Evolutionary conservation across 192 early-diverging fungal genomes (phyloP).

Genomic region (Martensiomyces pterosporus): DNA sequence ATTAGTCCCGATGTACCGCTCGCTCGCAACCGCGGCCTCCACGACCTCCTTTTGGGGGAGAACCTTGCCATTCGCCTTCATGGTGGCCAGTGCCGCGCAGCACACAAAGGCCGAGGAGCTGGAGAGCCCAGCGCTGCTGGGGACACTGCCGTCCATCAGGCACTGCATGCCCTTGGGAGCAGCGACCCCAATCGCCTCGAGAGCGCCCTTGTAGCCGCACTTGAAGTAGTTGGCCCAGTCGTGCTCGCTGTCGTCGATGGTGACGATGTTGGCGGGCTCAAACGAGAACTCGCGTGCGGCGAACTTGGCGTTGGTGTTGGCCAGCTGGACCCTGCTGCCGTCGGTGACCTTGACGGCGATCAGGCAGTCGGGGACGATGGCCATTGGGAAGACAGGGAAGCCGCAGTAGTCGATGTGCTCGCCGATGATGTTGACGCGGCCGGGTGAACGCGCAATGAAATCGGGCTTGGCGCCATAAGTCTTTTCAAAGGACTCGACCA

Average conservation of each 20-base stretch:
- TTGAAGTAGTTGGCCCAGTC: conserved; percentile 88
- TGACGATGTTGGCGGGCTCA: conserved; percentile 34
- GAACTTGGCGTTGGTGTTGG: conserved; percentile 12
- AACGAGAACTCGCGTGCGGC: conserved; percentile 9
- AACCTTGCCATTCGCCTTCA: conserved; percentile 5
- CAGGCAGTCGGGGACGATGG: conserved; percentile 62
- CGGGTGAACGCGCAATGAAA: conserved; percentile 82
- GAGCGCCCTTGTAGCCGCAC: conserved; percentile 64
- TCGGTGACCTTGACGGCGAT: conserved; percentile 15
- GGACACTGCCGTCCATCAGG: conserved; percentile 77
- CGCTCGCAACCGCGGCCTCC: conserved; percentile 71
- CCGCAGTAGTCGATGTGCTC: conserved; percentile 98
- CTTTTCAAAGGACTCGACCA: conserved; percentile 52
- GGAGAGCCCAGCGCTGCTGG: conserved; percentile 78
- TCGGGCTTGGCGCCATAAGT: conserved; percentile 56
- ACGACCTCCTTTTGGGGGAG: conserved; percentile 32
- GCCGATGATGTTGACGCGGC: conserved; percentile 93
- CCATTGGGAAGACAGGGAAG: conserved; percentile 94
- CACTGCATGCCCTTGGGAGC: conserved; percentile 53
- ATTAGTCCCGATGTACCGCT: conserved; percentile 77
- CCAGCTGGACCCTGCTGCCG: conserved; percentile 7
- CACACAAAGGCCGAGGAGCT: conserved; percentile 84
- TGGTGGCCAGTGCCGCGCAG: conserved; percentile 64
- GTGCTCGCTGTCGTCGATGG: conserved; percentile 58
- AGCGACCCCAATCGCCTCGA: conserved; percentile 25